Percentiles rank a stretch among this genome's conserved stretches.
phyloP scores from a whole-genome alignment of 805 yeast genomes.

The Zygotorulaspora danielsina region DNA sequence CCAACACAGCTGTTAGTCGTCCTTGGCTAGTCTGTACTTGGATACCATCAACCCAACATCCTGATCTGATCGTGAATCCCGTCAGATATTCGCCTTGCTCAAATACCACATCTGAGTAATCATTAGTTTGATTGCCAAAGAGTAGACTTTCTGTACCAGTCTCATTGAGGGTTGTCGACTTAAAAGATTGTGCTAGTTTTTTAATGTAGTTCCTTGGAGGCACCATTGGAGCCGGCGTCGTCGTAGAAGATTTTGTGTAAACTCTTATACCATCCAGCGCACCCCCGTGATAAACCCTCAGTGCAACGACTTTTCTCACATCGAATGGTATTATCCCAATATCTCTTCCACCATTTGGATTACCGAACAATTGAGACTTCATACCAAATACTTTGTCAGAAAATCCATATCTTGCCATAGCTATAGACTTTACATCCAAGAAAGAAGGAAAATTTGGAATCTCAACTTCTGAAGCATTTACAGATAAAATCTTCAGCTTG shows the following conservation, averaged over 20 bases:
- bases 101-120: conserved; percentile 55
- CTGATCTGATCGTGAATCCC: conserved; percentile 63
- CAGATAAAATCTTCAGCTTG: conserved; percentile 49
- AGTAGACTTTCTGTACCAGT: conserved; percentile 20
- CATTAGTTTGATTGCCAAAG: conserved; percentile 51
- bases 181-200: conserved; percentile 28
- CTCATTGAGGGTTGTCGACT: conserved; percentile 15
- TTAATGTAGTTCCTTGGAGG: conserved; percentile 46
- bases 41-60: conserved; percentile 87
- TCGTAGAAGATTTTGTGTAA: conserved; percentile 25
- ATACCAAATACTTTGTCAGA: conserved; percentile 22
- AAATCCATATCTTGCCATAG: conserved; percentile 32
- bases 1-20: conserved; percentile 53
- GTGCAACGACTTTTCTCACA: conserved; percentile 38
- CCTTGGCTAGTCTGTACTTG: conserved; percentile 63
- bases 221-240: conserved; percentile 37
- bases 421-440: conserved; percentile 16
- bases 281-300: conserved; percentile 66
- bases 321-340: conserved; percentile 30
- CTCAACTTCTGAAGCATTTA: conserved; percentile 56
- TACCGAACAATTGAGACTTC: conserved; percentile 30
- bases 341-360: conserved; percentile 27
- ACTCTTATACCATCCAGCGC: conserved; percentile 82
- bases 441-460: conserved; percentile 45
- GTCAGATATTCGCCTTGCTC: conserved; percentile 53